Evolutionary conservation across 202 grass and related monocot species (phyloP), one percentile per base, ranked within the genome.

Genomic region (Cymbopogon flexuosus): DNA sequence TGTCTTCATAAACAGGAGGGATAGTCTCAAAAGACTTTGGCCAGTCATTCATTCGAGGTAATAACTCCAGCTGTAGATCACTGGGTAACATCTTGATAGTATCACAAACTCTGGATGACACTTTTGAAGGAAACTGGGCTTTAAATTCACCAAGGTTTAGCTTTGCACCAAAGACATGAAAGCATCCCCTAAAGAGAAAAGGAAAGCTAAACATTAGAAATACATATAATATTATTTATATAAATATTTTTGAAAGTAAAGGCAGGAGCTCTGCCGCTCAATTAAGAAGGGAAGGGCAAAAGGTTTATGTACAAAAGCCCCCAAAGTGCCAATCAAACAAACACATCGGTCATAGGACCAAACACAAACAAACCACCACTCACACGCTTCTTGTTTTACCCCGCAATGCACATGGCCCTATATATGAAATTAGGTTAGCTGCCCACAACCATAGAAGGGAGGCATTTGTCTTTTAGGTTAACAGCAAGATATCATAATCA

Each of bases 101-200:
- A 36, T 73, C 68, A 51, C 10, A 59, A 22, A 81, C 74, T 62
- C 73, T 89, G 18, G 29, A 4, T 72, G 63, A 94, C 11, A 91
- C 78, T 83, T 73, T 76, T 12, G 33, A 66, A 62, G 89, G 89
- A 42, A 65, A 77, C 22, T 91, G 84, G 59, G 89, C 92, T 79
- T 82, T 70, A 79, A 89, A 89, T 63, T 80, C 73, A 72, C 68
- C 81, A 79, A 82, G 16, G 5, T 72, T 34, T 57, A 23, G 41
- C 19, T 49, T 84, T 64, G 43, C 61, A 36, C 70, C 10, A 31
- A 18, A 58, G 30, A 87, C 78, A 80, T 73, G 27, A 76, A 94
- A 69, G 27, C 18, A 70, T 40, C 92, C 92, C 84, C 89, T 94
- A 78, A 31, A 60, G 63, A 52, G 62, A 29, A 80, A 52, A 68